Evolutionary conservation across 352 stramenopile genomes (phyloP).

Genomic region (Elongisporangium anandrum): DNA sequence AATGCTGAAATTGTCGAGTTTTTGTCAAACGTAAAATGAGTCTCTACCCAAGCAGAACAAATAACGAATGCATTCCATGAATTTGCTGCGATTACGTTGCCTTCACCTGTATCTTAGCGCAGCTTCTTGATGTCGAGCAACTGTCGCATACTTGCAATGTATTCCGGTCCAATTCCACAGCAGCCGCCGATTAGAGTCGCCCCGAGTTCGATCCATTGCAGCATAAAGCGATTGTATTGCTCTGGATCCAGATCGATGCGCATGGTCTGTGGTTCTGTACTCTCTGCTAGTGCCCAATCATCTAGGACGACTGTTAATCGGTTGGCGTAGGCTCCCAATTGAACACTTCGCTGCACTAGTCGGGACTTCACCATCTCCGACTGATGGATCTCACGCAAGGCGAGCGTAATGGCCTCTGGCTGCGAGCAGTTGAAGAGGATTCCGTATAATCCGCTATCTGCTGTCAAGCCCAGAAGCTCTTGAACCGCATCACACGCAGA

Average conservation of each 20-base stretch:
- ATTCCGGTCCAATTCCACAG: slow-evolving; percentile 86
- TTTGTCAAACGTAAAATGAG: slow-evolving; percentile 6
- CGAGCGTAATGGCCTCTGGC: slow-evolving; percentile 80
- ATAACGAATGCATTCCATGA: no score
- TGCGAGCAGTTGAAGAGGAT: slow-evolving; percentile 91
- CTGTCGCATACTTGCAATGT: slow-evolving; percentile 63
- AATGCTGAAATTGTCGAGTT: slow-evolving; percentile 35
- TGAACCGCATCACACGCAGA: slow-evolving; percentile 35
- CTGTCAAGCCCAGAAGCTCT: slow-evolving; percentile 27
- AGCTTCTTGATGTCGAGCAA: slow-evolving; percentile 17
- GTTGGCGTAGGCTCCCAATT: slow-evolving; percentile 87
- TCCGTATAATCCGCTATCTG: slow-evolving; percentile 28
- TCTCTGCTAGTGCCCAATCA: slow-evolving; percentile 74
- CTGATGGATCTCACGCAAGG: slow-evolving; percentile 44
- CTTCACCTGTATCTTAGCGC: slow-evolving; percentile 3
- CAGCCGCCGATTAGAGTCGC: slow-evolving; percentile 86
- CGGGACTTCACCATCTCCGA: slow-evolving; percentile 11
- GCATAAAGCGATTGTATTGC: slow-evolving; percentile 69
- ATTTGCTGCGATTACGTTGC: no score
- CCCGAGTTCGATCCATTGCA: slow-evolving; percentile 52
- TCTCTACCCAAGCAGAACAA: background rate
- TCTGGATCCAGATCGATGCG: slow-evolving; percentile 72
- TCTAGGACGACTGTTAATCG: slow-evolving; percentile 73
- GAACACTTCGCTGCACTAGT: slow-evolving; percentile 16
- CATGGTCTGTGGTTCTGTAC: slow-evolving; percentile 72